Conservation (phyloP, 345 rosid genomes). For the Populus alba region DNA sequence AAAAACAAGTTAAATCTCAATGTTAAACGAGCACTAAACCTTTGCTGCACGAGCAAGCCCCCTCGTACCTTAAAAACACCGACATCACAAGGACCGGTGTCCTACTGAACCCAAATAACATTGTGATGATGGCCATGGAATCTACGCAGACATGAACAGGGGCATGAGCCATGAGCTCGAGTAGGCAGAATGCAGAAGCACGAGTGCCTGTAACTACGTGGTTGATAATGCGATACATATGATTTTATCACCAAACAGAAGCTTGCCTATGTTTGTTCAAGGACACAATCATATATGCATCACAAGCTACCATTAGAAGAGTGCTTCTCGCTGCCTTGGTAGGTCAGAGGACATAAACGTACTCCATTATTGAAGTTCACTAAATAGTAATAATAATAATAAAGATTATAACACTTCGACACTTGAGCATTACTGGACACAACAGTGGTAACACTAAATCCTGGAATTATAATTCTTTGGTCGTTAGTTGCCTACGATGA, state of each 20-base stretch:
- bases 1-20: too few species aligned
- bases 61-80: too few species aligned
- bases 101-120: not conserved
- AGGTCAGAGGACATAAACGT: not conserved
- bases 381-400: too few species aligned
- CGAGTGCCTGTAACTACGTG: not conserved
- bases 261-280: not conserved
- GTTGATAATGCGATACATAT: not conserved
- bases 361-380: not conserved
- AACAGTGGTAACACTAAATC: not conserved
- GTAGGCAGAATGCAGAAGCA: not conserved
- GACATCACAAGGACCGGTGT: not conserved
- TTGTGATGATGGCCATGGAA: not conserved
- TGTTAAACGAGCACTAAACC: too few species aligned
- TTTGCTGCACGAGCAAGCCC: not conserved
- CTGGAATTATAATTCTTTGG: slow-evolving; percentile 6
- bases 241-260: not conserved
- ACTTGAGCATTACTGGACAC: not conserved
- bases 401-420: not conserved
- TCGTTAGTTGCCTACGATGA: not conserved
- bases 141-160: not conserved
- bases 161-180: not conserved
- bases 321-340: not conserved
- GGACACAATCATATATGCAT: not conserved
- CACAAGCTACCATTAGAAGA: not conserved